These are phyloP conservation scores for Penicillium sp. DNA, from an alignment of 2,329 filamentous ascomycete genomes.

Conservation along the genomic window DNA sequence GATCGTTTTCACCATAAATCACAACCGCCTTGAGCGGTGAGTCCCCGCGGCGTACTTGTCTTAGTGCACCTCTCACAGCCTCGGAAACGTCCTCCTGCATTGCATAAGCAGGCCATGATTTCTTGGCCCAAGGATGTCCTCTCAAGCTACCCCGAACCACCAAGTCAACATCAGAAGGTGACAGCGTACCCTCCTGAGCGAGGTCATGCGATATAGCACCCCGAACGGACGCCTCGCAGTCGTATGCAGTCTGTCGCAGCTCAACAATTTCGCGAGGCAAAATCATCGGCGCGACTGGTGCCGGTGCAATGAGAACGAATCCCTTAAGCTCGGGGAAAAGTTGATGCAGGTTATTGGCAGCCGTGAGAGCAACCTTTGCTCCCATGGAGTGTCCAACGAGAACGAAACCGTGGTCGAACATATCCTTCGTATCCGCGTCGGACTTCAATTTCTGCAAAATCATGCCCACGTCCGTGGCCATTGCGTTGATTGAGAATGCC, in stretches of 20 bases:
- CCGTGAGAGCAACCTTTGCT: slow-evolving; percentile 37
- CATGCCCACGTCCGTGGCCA: slow-evolving; percentile 20
- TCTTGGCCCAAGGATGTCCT: slow-evolving; percentile 31
- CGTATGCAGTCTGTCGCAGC: slow-evolving; percentile 38
- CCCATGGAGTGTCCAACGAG: slow-evolving; percentile 45
- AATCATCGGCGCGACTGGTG: slow-evolving; percentile 33
- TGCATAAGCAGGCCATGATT: slow-evolving; percentile 37
- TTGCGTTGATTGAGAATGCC: slow-evolving; percentile 27
- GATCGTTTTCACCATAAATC: slow-evolving; percentile 34
- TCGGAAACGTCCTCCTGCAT: slow-evolving; percentile 36
- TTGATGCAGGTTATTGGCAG: neutral
- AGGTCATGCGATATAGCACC: slow-evolving; percentile 38
- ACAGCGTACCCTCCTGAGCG: slow-evolving; percentile 15
- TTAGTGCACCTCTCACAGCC: slow-evolving; percentile 4
- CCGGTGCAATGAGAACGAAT: slow-evolving; percentile 36
- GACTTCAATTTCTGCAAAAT: slow-evolving; percentile 9
- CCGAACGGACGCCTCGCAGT: slow-evolving; percentile 25
- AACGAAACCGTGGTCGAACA: slow-evolving; percentile 29
- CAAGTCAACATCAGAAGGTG: slow-evolving; percentile 15
- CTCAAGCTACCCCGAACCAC: slow-evolving; percentile 31
- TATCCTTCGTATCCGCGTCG: slow-evolving; percentile 19
- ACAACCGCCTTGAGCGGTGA: slow-evolving; percentile 21
- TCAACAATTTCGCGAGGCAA: slow-evolving; percentile 35
- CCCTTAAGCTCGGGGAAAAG: slow-evolving; percentile 25
- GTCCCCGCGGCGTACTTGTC: slow-evolving; percentile 4